Base-by-base conservation (phyloP, 257 asterid genomes). In the Solanum dulcamara region DNA sequence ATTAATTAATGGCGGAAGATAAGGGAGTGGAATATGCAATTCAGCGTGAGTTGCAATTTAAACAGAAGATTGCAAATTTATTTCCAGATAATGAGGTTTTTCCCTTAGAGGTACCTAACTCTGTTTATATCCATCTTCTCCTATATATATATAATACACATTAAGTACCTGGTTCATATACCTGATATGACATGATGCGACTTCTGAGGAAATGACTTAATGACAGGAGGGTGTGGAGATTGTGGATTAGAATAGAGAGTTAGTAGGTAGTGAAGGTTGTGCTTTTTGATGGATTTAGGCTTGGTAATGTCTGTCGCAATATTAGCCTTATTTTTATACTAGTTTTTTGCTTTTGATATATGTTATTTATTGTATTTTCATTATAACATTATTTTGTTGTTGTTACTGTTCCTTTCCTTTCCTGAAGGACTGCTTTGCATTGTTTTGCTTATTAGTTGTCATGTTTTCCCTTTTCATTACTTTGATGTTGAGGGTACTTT, bases 1-100 rank as follows among this genome's bases (percentile, higher is more conserved):
- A n/a, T n/a, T n/a, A n/a, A n/a, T 17, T 15, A 79, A 92, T 93
- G 95, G 88, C 53, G 70, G 87, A 64, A 83, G 85, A 83, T 32
- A 87, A 85, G 86, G 72, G 44, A 44, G 79, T 88, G 38, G 88
- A 84, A 84, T 26, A 46, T 77, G 89, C 85, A 11, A 64, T 80
- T 66, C 72, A 75, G 71, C 86, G 84, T 64, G 90, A 87, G 68
- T 60, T 88, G 57, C 88, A 86, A 11, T 81, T 55, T 74, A 64
- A 85, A 64, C 48, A 68, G 75, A 88, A 86, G 86, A 87, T 83
- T 26, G 83, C 75, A 24, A 50, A 82, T 82, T 72, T 77, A 80
- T 44, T 81, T 83, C 50, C 87, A 17, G 81, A 66, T 14, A 42
- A 37, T 17, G 71, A 84, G 44, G 57, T 22, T 50, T 64, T 84